Base-by-base conservation (phyloP, 2,329 filamentous ascomycete genomes). In the Alternaria longipes region DNA sequence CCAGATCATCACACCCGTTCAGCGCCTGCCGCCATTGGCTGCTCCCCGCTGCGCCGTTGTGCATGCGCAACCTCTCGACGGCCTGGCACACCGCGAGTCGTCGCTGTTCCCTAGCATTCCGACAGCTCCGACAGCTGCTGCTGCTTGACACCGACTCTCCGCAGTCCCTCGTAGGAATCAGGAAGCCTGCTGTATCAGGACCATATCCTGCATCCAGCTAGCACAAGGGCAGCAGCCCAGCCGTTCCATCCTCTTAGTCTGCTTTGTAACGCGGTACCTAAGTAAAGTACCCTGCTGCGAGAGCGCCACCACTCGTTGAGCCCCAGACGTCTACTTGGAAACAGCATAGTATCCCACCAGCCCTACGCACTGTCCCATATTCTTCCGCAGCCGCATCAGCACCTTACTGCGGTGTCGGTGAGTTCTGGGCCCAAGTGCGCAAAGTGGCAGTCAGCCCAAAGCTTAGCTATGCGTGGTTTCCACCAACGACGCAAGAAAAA, bases 321-420 rank as follows among this genome's bases (percentile, higher is more conserved):
- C 62, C 32, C 32, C 32, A 36, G 32, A 36, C 32, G 5, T 14
- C 32, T 12, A 49, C 47, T 55, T 56, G 63, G 60, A 63, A 65
- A 61, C 59, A 68, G 59, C 66, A 54, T 70, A 66, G 68, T 59
- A 70, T 24, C 44, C 41, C 63, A 57, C 55, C 61, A 68, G 70
- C 70, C 70, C 68, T 73, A 73, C 65, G 69, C 70, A 73, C 62
- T 62, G 61, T 65, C 62, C 63, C 66, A 70, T 64, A 61, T 65
- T 65, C 64, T 66, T 60, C 70, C 67, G 68, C 64, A 55, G 68
- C 68, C 66, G 65, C 70, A 71, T 73, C 70, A 73, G 67, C 70
- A 73, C 69, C 66, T 69, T 73, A 67, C 64, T 70, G 63, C 65
- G 59, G 53, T 63, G 66, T 71, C 65, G 66, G 67, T 71, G 69